Base-by-base conservation (phyloP, 768 basidiomycete genomes). In the Guyanaporus albipodus region DNA sequence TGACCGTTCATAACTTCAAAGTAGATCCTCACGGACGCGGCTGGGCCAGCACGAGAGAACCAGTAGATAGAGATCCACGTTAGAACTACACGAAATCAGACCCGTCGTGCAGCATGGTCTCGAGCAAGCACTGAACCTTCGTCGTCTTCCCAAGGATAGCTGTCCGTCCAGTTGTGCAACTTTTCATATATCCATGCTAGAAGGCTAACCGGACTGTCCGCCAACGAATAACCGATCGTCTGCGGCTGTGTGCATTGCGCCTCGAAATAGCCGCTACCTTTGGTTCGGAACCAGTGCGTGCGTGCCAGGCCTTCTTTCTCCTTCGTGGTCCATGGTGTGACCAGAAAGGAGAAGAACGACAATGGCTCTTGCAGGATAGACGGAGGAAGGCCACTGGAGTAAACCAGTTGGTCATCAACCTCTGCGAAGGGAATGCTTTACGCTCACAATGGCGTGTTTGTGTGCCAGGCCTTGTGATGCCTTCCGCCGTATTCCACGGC, bases 21-120 rank as follows among this genome's bases (percentile, higher is more conserved):
- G 60, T 83, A 83, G 22, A 81, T 80, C 14, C 79, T 68, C 14
- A 74, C 24, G 0, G 80, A 75, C 0, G 80, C 77, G 2, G 79
- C 72, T 5, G 82, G 79, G 0, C 80, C 79, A 0, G 74, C 70
- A 11, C 74, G 72, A n/a, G 79, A 81, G 62, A 82, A 80, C 68
- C 71, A 77, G 54, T 74, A 79, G 17, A 79, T 68, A 2, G 78
- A 80, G 19, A 79, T 59, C 79, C 80, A 83, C 0, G 76, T 78
- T 23, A 83, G 52, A 1, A 82, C 80, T 80, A 44, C 17, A 64
- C 21, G 11, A 6, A n/a, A 15, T 52, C 4, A 40, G 37, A n/a
- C n/a, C n/a, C 1, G 37, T 12, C 19, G 4, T 17, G 21, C 4
- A 6, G 32, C 15, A 10, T 10, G 17, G 23, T 14, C 6, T 12